Conservation (phyloP, 345 rosid genomes). For the Citrus hindsii region DNA sequence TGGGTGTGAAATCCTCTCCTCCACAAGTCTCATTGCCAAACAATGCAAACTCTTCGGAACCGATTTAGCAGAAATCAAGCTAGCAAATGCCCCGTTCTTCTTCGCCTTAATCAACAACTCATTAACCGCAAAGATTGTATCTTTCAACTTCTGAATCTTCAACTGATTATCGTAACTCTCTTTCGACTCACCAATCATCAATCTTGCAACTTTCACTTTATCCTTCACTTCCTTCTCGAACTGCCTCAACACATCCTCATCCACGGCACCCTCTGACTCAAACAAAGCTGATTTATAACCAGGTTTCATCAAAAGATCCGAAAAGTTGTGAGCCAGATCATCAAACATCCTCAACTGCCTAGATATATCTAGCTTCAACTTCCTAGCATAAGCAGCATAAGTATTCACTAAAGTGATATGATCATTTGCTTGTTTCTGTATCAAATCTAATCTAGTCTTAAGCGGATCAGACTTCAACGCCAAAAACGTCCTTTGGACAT, state of each 20-base stretch:
- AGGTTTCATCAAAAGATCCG: constrained; percentile 51
- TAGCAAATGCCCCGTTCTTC: constrained; percentile 80
- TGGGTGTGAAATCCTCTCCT: constrained; percentile 74
- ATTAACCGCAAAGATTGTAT: constrained; percentile 81
- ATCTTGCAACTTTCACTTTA: constrained; percentile 62
- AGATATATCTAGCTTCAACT: constrained; percentile 81
- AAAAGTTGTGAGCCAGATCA: constrained; percentile 67
- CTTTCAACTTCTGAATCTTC: constrained; percentile 89
- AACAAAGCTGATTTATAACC: constrained; percentile 47
- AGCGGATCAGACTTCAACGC: constrained; percentile 82
- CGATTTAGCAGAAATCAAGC: constrained; percentile 76
- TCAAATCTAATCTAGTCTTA: constrained; percentile 78
- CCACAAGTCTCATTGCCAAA: constrained; percentile 91
- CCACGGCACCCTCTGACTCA: constrained; percentile 41
- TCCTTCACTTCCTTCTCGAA: constrained; percentile 95
- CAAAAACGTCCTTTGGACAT: constrained; percentile 60
- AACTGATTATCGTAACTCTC: constrained; percentile 91
- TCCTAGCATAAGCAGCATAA: constrained; percentile 90
- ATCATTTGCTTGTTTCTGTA: constrained; percentile 83
- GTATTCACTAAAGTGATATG: constrained; percentile 76
- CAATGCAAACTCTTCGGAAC: constrained; percentile 92
- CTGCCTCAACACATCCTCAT: constrained; percentile 71
- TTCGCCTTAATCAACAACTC: constrained; percentile 76
- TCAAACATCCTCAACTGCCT: constrained; percentile 71
- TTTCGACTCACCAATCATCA: constrained; percentile 71